Percentiles rank a stretch among this genome's conserved stretches.
phyloP scores from a whole-genome alignment of 2,329 filamentous ascomycete species.

The Aspergillus bombycis region DNA sequence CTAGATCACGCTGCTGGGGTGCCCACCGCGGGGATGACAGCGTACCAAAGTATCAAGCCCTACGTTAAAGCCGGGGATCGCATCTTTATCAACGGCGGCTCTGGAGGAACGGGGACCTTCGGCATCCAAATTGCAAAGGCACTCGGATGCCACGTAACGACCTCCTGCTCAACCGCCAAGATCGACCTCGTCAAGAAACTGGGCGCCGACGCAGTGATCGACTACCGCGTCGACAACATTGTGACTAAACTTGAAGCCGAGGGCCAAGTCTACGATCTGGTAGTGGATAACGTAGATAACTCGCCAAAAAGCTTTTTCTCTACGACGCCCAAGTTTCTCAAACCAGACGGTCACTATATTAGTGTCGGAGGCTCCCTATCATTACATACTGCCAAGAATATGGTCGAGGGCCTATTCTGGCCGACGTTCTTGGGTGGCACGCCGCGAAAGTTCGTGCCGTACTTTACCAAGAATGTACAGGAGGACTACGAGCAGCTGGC shows the following conservation, averaged over 20 bases:
- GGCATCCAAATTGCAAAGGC: slow-evolving; percentile 65
- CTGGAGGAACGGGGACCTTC: slow-evolving; percentile 62
- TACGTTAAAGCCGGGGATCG: slow-evolving; percentile 52
- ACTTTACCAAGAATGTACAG: too few relatives aligned
- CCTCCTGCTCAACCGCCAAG: slow-evolving; percentile 60
- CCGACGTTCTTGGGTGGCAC: too few relatives aligned
- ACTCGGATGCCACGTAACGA: slow-evolving; percentile 60
- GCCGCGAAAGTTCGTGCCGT: too few relatives aligned
- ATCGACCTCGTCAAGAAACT: slow-evolving; percentile 57
- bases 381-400: too few relatives aligned
- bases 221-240: slow-evolving; percentile 58
- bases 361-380: too few relatives aligned
- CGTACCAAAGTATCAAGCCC: slow-evolving; percentile 50
- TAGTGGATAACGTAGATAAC: slow-evolving; percentile 58
- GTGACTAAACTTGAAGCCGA: slow-evolving; percentile 48
- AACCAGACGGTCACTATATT: too few relatives aligned
- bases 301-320: too few relatives aligned
- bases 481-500: too few relatives aligned
- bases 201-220: slow-evolving; percentile 64
- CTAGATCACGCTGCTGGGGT: slow-evolving; percentile 42
- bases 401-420: too few relatives aligned
- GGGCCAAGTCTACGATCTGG: slow-evolving; percentile 53
- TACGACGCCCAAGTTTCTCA: too few relatives aligned
- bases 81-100: slow-evolving; percentile 66
- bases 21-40: slow-evolving; percentile 49